Percentiles rank a stretch among this genome's conserved stretches.
These are phyloP conservation scores for Lentinus brumalis DNA, from an alignment of 768 basidiomycete genomes.

Conservation along the genomic window DNA sequence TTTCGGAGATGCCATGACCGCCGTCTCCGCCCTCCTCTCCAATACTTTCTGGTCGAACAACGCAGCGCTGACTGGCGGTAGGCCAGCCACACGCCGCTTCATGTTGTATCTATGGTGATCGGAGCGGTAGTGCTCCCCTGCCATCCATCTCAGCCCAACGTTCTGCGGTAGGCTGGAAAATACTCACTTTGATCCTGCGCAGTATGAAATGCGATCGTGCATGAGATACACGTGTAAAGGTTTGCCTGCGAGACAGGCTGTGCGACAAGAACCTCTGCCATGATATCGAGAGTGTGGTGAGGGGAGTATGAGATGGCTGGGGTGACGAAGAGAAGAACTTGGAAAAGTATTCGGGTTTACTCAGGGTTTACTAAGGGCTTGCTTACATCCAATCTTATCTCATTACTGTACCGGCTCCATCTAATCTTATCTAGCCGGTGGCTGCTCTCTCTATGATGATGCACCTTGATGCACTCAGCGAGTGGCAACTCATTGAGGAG, in stretches of 20 bases:
- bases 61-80: conserved; percentile 78
- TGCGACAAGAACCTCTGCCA: conserved; percentile 12
- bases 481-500: too few species aligned
- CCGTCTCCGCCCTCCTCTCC: conserved; percentile 76
- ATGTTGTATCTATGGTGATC: conserved; percentile 99
- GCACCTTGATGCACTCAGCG: too few species aligned
- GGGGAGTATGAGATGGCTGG: not conserved
- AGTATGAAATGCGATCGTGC: conserved; percentile 81
- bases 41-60: conserved; percentile 88
- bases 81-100: conserved; percentile 89
- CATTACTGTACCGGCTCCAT: too few species aligned
- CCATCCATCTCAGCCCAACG: not conserved
- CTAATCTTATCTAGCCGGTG: too few species aligned
- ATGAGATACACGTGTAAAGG: conserved; percentile 88
- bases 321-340: not conserved
- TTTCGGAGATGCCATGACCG: conserved; percentile 60
- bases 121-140: conserved; percentile 86
- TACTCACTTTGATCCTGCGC: conserved; percentile 81
- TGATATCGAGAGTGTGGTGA: not conserved
- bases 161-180: not conserved
- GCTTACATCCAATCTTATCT: too few species aligned
- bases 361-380: not conserved
- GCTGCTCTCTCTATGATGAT: too few species aligned
- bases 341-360: not conserved
- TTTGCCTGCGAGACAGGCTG: conserved; percentile 4